Percentiles rank a stretch among this genome's conserved stretches.
phyloP scores from a whole-genome alignment of 106 monocot genomes.

The Narthecium ossifragum region DNA sequence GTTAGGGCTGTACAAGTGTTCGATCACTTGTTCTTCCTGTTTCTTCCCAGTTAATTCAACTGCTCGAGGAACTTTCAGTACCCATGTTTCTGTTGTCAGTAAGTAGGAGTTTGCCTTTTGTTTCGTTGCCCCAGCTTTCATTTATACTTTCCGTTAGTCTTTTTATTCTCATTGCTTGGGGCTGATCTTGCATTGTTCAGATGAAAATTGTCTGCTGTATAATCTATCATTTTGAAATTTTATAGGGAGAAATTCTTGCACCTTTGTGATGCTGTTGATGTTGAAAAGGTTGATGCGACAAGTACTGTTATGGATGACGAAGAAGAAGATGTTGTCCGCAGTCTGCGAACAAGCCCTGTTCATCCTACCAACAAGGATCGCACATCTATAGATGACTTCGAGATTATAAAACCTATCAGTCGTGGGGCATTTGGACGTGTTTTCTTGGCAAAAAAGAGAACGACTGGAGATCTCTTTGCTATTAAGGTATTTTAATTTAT shows the following conservation, averaged over 20 bases:
- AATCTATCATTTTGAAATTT: constrained; percentile 13
- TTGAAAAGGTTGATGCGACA: constrained; percentile 78
- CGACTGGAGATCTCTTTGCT: constrained; percentile 98
- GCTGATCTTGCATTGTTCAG: too few species aligned
- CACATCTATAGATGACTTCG: constrained; percentile 98
- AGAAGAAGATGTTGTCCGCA: constrained; percentile 88
- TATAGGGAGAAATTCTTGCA: constrained; percentile 94
- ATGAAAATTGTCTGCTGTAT: background rate
- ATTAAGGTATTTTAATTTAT: constrained; percentile 90
- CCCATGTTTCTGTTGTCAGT: too few species aligned
- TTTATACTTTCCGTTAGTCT: too few species aligned
- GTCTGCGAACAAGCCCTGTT: constrained; percentile 84
- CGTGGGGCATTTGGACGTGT: constrained; percentile 99
- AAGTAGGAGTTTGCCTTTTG: too few species aligned
- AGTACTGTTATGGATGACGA: constrained; percentile 90
- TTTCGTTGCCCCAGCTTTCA: too few species aligned
- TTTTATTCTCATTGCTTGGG: too few species aligned
- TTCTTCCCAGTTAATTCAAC: too few species aligned
- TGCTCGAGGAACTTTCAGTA: too few species aligned
- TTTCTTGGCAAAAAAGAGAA: constrained; percentile 97
- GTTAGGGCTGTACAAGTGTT: too few species aligned
- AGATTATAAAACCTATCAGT: constrained; percentile 98
- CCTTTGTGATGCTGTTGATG: constrained; percentile 82
- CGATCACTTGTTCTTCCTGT: too few species aligned
- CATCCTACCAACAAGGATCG: constrained; percentile 69